Evolutionary conservation across 2,329 filamentous ascomycete species (phyloP), one percentile per base, ranked within the genome.

Genomic region (Trichoderma citrinoviride): DNA sequence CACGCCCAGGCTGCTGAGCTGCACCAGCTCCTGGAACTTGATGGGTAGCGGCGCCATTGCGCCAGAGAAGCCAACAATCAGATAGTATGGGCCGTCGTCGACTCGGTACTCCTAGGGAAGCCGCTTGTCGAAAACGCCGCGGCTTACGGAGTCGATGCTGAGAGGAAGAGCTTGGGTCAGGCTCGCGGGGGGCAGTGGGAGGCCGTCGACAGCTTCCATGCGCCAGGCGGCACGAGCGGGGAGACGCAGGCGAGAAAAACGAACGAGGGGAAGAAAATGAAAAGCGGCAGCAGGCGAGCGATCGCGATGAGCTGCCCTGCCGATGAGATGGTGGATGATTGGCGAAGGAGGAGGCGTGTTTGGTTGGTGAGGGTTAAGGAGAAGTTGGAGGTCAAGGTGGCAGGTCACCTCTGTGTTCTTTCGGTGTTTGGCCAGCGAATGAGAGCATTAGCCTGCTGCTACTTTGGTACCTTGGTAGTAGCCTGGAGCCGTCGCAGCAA

Each of bases 1-100:
- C 68, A 82, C 78, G 69, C 80, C 79, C 67, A 81, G 74, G 71
- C 76, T 79, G 73, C 76, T 75, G 78, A 83, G 82, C 79, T 93
- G 91, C 78, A 94, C 85, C 75, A 94, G 87, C 88, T 96, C 93
- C 78, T 90, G 90, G 81, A 97, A 96, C 84, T 92, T 93, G 82
- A 97, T 96, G 75, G 91, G 92, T 76, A 96, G 84, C 80, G 88
- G 86, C 77, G 87, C 85, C 87, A 84, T 84, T 77, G 73, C 74
- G 77, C 74, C 75, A 68, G 67, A 69, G 65, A 71, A 71, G 66
- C 72, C 65, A 52, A 66, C 37, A 37, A 66, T 66, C 12, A 66
- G 65, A 52, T 64, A 66, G 43, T 60, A 66, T 44, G 65, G 65
- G 63, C 65, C 65, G 65, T 65, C 54, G 41, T 60, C 61, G 49